phyloP scores from a whole-genome alignment of 495 filamentous ascomycete genomes.

The Penicillium ucsense region DNA sequence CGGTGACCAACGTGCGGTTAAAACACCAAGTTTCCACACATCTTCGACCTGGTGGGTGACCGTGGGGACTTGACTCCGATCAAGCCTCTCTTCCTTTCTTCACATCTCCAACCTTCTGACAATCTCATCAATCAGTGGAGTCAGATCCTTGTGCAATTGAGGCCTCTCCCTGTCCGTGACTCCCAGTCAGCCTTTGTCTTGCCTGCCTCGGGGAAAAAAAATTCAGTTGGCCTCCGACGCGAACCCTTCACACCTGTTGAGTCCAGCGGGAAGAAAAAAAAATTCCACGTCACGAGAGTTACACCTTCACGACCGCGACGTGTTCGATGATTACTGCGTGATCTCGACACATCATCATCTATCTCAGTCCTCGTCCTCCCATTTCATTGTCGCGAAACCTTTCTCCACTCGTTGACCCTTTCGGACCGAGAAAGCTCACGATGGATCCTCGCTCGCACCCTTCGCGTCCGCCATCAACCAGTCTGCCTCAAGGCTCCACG shows the following conservation, averaged over 20 bases:
- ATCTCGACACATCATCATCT: slow-evolving; percentile 19
- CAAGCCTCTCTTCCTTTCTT: slow-evolving; percentile 31
- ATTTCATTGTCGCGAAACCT: slow-evolving; percentile 12
- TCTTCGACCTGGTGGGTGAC: slow-evolving; percentile 32
- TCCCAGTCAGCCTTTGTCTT: slow-evolving; percentile 1
- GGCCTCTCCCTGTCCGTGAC: slow-evolving; percentile 10
- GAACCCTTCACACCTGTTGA: slow-evolving; percentile 6
- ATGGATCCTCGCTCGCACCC: slow-evolving; percentile 47
- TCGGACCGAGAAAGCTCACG: slow-evolving; percentile 17
- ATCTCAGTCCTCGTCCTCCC: not conserved
- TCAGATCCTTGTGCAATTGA: slow-evolving; percentile 10
- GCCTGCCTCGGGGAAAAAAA: slow-evolving; percentile 11
- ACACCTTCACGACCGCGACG: not conserved
- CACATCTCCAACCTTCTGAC: slow-evolving; percentile 10
- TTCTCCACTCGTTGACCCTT: slow-evolving; percentile 12
- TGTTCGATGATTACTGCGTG: slow-evolving; percentile 43
- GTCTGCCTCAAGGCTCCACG: slow-evolving; percentile 44
- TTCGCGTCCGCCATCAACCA: slow-evolving; percentile 47
- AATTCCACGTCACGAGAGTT: slow-evolving; percentile 3
- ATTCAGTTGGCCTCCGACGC: slow-evolving; percentile 13
- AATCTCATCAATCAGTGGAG: slow-evolving; percentile 12
- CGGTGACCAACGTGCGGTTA: slow-evolving; percentile 40
- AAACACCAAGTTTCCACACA: slow-evolving; percentile 34
- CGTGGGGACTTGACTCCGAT: slow-evolving; percentile 36
- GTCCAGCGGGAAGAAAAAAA: slow-evolving; percentile 1